These are phyloP conservation scores for Calonectria pauciramosa DNA, from an alignment of 2,329 filamentous ascomycete species.

Conservation along the genomic window DNA sequence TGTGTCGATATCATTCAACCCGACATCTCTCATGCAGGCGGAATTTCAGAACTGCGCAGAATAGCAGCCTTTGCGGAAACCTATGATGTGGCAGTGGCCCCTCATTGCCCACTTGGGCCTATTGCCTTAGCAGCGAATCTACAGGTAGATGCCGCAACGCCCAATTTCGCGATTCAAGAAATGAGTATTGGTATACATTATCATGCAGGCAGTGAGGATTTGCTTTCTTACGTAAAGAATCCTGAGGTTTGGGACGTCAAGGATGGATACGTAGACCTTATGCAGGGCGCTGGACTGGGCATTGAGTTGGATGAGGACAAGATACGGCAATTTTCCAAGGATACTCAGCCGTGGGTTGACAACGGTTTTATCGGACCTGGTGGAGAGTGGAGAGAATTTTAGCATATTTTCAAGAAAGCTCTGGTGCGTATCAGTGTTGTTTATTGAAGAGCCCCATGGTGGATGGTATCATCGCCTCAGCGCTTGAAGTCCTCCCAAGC, in stretches of 20 bases:
- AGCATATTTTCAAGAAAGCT: too few species aligned
- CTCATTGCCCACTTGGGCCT: slow-evolving; percentile 80
- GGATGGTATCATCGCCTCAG: too few species aligned
- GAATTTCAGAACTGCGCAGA: slow-evolving; percentile 78
- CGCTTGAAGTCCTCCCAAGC: too few species aligned
- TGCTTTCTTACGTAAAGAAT: slow-evolving; percentile 76
- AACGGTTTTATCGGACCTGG: slow-evolving; percentile 20
- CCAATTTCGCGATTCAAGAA: slow-evolving; percentile 81
- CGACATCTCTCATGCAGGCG: slow-evolving; percentile 79
- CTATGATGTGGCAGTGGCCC: slow-evolving; percentile 80
- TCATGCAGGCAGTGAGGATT: slow-evolving; percentile 75
- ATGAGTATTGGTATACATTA: slow-evolving; percentile 88
- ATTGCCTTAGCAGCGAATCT: slow-evolving; percentile 80
- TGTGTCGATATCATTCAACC: slow-evolving; percentile 81
- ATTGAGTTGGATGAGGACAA: slow-evolving; percentile 80
- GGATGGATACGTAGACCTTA: slow-evolving; percentile 75
- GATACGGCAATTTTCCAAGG: slow-evolving; percentile 70
- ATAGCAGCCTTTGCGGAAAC: slow-evolving; percentile 80
- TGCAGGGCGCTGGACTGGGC: slow-evolving; percentile 73
- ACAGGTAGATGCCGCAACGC: slow-evolving; percentile 72
- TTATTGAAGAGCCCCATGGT: too few species aligned
- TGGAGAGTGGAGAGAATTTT: slow-evolving; percentile 28
- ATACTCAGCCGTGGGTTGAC: slow-evolving; percentile 71
- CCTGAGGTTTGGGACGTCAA: slow-evolving; percentile 75
- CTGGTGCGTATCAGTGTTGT: too few species aligned